Evolutionary conservation across 228 moss, liverwort and hornwort species (phyloP), one percentile per base, ranked within the genome.

Genomic region (Sphagnum fallax): DNA sequence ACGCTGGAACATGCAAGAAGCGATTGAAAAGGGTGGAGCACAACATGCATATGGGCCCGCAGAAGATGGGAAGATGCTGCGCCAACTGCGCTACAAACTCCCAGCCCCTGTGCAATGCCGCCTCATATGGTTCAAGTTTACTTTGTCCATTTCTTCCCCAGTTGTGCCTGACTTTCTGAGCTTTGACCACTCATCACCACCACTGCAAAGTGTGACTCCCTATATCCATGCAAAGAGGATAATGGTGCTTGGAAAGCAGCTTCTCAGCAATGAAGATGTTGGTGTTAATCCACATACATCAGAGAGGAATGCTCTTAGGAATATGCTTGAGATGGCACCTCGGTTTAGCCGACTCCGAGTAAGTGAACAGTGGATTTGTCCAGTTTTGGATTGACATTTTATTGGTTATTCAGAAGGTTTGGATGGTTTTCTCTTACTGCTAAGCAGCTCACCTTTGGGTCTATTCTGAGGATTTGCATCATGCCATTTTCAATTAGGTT

Each of bases 191-290:
- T 64, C 71, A 10, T 68, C 84, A 6, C 71, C 71, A 53, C 64
- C 18, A 66, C 72, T 71, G 60, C 70, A 75, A 66, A 74, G 69
- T 8, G 71, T 67, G 10, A 62, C 74, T 65, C 67, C 83, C 50
- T 82, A 69, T 69, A 87, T 93, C 71, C 93, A 91, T 72, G 90
- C 90, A 14, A 90, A 98, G 63, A 87, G 97, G 70, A 75, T 98
- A 49, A 10, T 91, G 69, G 75, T 98, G 16, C 63, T 90, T 57
- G 97, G 93, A 69, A 91, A 82, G 74, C 85, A 87, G 80, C 60
- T 80, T 64, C 63, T 87, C 15, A 87, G 90, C 70, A 88, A 93
- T 51, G 73, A 83, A 55, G 79, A 80, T 71, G 15, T 55, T 10
- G 72, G 65, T 76, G 68, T 81, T 75, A 76, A 83, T 74, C 63